Evolutionary conservation across 768 basidiomycete genomes (phyloP).

Genomic region (Gautieria morchelliformis): DNA sequence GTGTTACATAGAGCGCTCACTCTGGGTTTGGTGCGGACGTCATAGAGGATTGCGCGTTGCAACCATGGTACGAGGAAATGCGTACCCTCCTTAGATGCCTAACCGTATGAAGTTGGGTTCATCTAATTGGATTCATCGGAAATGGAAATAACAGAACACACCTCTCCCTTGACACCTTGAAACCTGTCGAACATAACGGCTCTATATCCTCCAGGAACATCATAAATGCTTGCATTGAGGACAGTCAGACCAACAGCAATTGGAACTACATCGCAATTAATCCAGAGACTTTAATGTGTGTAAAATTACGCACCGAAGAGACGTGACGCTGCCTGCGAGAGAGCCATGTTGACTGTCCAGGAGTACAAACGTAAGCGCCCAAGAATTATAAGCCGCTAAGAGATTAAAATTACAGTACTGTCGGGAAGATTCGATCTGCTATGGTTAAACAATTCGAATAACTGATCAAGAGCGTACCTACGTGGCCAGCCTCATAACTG

Average conservation of each 20-base stretch:
- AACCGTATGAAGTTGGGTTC: not conserved
- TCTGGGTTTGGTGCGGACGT: slow-evolving; percentile 94
- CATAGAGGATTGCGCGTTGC: slow-evolving; percentile 92
- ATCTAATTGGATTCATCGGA: slow-evolving; percentile 8
- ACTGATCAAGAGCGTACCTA: no score
- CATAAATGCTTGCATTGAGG: slow-evolving; percentile 44
- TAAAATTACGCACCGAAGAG: not conserved
- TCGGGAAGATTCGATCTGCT: no score
- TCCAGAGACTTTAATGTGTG: not conserved
- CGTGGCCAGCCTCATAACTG: no score
- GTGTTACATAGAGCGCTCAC: slow-evolving; percentile 31
- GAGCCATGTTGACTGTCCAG: not conserved
- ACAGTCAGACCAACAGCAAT: slow-evolving; percentile 37
- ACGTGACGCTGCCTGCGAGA: not conserved
- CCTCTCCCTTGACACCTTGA: slow-evolving; percentile 77
- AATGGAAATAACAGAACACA: slow-evolving; percentile 22
- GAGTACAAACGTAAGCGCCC: no score
- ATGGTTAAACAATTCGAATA: no score
- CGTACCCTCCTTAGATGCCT: slow-evolving; percentile 90
- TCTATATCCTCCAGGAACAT: slow-evolving; percentile 72
- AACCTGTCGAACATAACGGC: slow-evolving; percentile 99
- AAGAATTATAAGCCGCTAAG: no score
- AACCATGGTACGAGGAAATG: slow-evolving; percentile 95
- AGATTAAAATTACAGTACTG: no score
- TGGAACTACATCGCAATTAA: slow-evolving; percentile 42